Conservation (phyloP, 2,329 filamentous ascomycete genomes). For the Alternaria incomplexa region DNA sequence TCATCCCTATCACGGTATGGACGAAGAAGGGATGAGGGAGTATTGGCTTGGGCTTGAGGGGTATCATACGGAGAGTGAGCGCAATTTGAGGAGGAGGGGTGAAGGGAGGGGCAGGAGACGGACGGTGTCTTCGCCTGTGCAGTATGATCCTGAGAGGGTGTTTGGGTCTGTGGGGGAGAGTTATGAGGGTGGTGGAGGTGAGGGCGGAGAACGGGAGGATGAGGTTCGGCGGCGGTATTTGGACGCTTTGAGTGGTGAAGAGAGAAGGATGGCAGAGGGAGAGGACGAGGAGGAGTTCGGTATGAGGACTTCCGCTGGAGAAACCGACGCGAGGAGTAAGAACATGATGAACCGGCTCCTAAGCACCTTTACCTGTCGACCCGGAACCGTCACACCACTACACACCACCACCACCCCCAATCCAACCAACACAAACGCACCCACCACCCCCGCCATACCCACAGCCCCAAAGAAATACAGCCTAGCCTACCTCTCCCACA, state of each 20-base stretch:
- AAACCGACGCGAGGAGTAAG: not conserved
- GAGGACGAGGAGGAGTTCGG: not conserved
- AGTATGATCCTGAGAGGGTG: not conserved
- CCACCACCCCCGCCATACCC: not conserved
- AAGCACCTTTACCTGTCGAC: not conserved
- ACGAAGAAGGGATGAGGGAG: not conserved
- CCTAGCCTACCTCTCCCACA: not conserved
- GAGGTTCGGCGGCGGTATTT: not conserved
- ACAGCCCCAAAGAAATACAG: not conserved
- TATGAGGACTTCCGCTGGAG: not conserved
- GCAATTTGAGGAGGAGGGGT: not conserved
- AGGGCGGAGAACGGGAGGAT: not conserved
- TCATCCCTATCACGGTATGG: slow-evolving; percentile 2
- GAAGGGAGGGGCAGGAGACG: not conserved
- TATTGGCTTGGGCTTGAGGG: not conserved
- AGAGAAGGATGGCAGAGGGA: not conserved
- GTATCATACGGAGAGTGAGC: not conserved
- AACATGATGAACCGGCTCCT: not conserved
- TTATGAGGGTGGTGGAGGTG: not conserved
- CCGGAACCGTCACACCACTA: not conserved
- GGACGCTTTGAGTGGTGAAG: not conserved
- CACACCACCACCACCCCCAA: not conserved
- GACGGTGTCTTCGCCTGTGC: not conserved
- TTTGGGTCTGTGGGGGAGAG: not conserved
- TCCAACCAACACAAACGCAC: not conserved